phyloP scores from a whole-genome alignment of 2,329 filamentous ascomycete species.

The Thermothelomyces thermophilus region DNA sequence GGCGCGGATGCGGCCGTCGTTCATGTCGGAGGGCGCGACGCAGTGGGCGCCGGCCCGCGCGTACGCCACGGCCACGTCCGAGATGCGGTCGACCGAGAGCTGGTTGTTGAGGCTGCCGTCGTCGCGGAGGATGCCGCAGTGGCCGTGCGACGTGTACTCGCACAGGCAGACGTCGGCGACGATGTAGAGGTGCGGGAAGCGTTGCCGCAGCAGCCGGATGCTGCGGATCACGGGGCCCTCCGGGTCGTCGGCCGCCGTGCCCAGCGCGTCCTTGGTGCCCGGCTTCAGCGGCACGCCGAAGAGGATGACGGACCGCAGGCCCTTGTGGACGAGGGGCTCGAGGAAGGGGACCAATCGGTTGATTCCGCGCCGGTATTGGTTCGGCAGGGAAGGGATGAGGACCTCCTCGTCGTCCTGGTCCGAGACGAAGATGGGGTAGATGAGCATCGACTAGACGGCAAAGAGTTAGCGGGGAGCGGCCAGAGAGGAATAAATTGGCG shows the following conservation, averaged over 20 bases:
- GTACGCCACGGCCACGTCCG: slow-evolving; percentile 95
- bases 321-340: slow-evolving; percentile 79
- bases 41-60: slow-evolving; percentile 94
- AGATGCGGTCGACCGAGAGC: slow-evolving; percentile 88
- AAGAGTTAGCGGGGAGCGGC: slow-evolving; percentile 11
- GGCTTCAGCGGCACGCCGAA: slow-evolving; percentile 87
- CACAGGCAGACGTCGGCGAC: slow-evolving; percentile 92
- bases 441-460: slow-evolving; percentile 77
- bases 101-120: slow-evolving; percentile 91
- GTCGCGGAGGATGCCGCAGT: slow-evolving; percentile 91
- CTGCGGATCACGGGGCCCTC: slow-evolving; percentile 82
- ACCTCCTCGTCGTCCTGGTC: slow-evolving; percentile 91
- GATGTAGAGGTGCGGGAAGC: slow-evolving; percentile 88
- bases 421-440: slow-evolving; percentile 94
- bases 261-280: slow-evolving; percentile 80
- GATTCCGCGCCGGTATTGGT: slow-evolving; percentile 80
- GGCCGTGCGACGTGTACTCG: slow-evolving; percentile 96
- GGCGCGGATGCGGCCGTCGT: slow-evolving; percentile 91
- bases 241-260: slow-evolving; percentile 87
- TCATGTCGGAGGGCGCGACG: slow-evolving; percentile 97
- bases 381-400: slow-evolving; percentile 81
- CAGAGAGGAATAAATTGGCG: not conserved
- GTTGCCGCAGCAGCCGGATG: slow-evolving; percentile 75
- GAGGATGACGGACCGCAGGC: slow-evolving; percentile 85
- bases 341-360: slow-evolving; percentile 82